Evolutionary conservation across 225 moss, liverwort and hornwort species (phyloP), one percentile per base, ranked within the genome.

Genomic region (Anthoceros angustus): DNA sequence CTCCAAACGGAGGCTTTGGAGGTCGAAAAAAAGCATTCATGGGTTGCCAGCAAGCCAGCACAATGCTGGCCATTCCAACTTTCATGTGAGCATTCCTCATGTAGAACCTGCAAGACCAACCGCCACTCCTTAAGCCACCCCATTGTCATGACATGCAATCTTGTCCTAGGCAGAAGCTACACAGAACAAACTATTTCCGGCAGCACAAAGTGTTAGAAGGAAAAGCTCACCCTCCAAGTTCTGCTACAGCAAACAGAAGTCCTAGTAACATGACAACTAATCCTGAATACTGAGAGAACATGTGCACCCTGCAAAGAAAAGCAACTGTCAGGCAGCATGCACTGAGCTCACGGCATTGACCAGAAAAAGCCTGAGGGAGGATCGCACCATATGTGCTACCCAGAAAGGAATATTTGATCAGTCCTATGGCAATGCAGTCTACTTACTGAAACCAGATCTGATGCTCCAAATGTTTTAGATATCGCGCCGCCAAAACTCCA

Each of bases 231-330:
- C 87, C 81, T 66, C 71, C 82, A 26, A 98, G 85, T 77, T 98
- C 95, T 11, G 85, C 91, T 41, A 84, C 77, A 39, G 95, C 95
- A 78, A 98, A 98, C 43, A 98, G 78, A 39, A 92, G 87, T 67
- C 92, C 95, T 40, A 98, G 78, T 20, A 98, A 74, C 66, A 86
- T 89, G 64, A 98, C 91, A 68, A 78, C 86, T 68, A 92, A 76
- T 16, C 85, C 90, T 65, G 91, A 84, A 64, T 76, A 68, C 66
- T 98, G 95, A 9, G 87, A 82, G 69, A 88, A 92, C 25, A 88
- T 78, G 71, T 98, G 95, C 69, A 87, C 82, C 66, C 90, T 83
- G 80, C 42, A 63, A 42, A 18, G 50, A 39, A 73, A 71, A 42
- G 7, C 18, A 23, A 18, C 18, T 55, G 55, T 55, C 9, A 46